Conservation (phyloP, 2,329 filamentous ascomycete genomes). For the Venturia nashicola region DNA sequence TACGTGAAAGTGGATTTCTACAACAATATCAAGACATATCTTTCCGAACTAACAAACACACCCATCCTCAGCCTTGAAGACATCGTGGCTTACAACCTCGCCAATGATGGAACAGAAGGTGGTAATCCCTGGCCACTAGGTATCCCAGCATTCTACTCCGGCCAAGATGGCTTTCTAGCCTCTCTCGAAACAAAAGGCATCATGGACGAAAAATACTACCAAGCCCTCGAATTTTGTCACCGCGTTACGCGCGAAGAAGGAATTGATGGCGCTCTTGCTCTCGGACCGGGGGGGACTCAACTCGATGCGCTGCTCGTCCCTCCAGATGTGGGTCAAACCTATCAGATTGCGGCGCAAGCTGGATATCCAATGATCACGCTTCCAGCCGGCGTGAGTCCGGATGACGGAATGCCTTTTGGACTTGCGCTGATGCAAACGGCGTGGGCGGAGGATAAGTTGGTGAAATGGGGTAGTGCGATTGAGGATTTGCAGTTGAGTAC, state of each 20-base stretch:
- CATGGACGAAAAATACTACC: constrained; percentile 52
- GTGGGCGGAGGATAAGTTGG: constrained; percentile 44
- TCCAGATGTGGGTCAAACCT: background rate
- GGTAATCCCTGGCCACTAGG: constrained; percentile 25
- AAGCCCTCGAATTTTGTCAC: constrained; percentile 51
- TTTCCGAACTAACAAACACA: constrained; percentile 50
- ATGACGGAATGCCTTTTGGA: constrained; percentile 33
- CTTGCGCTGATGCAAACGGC: constrained; percentile 43
- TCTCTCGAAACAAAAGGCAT: constrained; percentile 48
- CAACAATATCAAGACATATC: constrained; percentile 52
- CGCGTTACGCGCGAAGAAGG: constrained; percentile 49
- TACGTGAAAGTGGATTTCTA: constrained; percentile 62
- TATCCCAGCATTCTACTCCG: constrained; percentile 51
- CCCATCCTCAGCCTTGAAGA: constrained; percentile 48
- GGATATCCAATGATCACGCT: constrained; percentile 63
- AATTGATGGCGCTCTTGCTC: constrained; percentile 53
- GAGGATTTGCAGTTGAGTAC: constrained; percentile 23
- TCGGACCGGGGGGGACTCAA: constrained; percentile 24
- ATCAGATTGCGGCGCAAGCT: constrained; percentile 54
- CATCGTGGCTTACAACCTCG: constrained; percentile 47
- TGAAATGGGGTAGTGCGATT: constrained; percentile 44
- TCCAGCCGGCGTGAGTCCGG: constrained; percentile 42
- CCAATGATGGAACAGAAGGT: constrained; percentile 49
- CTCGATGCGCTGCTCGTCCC: constrained; percentile 37
- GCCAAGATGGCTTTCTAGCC: constrained; percentile 59